Evolutionary conservation across 257 asterid genomes (phyloP).

Genomic region (Primulina eburnea): DNA sequence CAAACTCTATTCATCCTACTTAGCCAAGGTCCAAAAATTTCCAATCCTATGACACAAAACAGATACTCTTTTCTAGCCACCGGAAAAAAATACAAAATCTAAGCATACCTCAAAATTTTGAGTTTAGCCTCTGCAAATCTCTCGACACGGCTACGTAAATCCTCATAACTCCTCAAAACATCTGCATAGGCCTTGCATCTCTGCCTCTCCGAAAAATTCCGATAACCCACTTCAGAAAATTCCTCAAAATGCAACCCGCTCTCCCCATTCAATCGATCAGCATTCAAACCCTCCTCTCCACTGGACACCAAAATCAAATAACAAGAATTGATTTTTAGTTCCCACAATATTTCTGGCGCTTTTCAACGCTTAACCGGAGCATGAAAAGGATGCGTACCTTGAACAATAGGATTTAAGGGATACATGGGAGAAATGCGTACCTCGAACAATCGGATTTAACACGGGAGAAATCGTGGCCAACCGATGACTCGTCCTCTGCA

Average conservation of each 20-base stretch:
- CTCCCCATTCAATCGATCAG: constrained; percentile 27
- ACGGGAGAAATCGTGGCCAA: constrained; percentile 24
- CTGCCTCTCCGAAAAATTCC: constrained; percentile 38
- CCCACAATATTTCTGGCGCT: constrained; percentile 1
- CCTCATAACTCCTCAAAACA: constrained; percentile 49
- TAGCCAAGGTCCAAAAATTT: too few species aligned
- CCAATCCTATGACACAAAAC: neutral
- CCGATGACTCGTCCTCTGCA: constrained; percentile 42
- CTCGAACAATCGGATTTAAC: constrained; percentile 27
- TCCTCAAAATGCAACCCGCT: constrained; percentile 21
- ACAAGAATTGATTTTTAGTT: neutral
- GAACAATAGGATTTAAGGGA: constrained; percentile 21
- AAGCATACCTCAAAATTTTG: constrained; percentile 55
- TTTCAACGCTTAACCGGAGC: neutral
- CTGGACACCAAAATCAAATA: constrained; percentile 25
- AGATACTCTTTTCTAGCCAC: neutral
- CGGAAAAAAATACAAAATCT: neutral
- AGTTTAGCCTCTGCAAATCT: constrained; percentile 44
- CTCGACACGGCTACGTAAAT: constrained; percentile 27
- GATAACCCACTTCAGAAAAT: constrained; percentile 22
- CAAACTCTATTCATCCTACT: too few species aligned
- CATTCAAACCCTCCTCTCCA: constrained; percentile 27
- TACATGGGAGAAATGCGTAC: constrained; percentile 31
- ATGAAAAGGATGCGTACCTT: constrained; percentile 32
- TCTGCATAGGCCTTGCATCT: constrained; percentile 35